Conservation (phyloP, 106 monocot genomes). For the Dendrobium chrysotoxum region DNA sequence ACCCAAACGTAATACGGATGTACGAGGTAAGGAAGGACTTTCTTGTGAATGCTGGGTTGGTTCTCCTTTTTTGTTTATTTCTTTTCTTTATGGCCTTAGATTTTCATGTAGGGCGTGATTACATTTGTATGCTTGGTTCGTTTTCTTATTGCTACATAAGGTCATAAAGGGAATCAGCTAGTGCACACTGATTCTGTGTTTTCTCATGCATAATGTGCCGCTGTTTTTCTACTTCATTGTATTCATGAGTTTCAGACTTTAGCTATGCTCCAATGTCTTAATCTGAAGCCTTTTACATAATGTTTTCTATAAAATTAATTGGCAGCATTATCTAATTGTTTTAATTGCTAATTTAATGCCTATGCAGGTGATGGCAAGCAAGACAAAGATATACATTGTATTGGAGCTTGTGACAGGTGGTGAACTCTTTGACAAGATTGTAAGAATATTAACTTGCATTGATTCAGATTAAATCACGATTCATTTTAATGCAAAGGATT, state of each 20-base stretch:
- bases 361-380: conserved; percentile 91
- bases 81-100: not conserved
- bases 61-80: not conserved
- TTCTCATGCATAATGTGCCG: not conserved
- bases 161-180: not conserved
- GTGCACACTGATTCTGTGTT: not conserved
- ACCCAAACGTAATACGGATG: conserved; percentile 78
- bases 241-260: not conserved
- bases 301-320: not conserved
- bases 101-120: not conserved
- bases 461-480: not conserved
- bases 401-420: conserved; percentile 81
- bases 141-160: not conserved
- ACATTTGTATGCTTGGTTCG: not conserved
- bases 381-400: conserved; percentile 89
- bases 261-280: not conserved
- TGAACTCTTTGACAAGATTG: conserved; percentile 93
- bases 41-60: not conserved
- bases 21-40: conserved; percentile 44
- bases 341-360: not conserved
- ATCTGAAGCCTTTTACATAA: not conserved
- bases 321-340: not conserved
- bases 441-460: conserved; percentile 27
- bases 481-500: not conserved
- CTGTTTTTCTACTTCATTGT: not conserved